These are phyloP conservation scores for Schizochytrium sp. DNA, from an alignment of 108 stramenopile species.

Conservation along the genomic window DNA sequence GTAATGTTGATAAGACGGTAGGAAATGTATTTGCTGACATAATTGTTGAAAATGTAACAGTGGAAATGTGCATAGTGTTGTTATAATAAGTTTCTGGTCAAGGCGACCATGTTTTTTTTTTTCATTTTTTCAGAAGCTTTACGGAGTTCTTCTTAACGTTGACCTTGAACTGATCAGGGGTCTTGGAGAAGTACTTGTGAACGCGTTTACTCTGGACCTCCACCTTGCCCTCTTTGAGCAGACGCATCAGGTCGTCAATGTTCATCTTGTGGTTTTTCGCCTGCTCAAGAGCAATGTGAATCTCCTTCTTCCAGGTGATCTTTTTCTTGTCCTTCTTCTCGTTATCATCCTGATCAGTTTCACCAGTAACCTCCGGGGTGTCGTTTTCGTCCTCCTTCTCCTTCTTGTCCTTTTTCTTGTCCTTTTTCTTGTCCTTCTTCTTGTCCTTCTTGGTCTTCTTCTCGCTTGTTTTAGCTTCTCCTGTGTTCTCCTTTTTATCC, in stretches of 20 bases:
- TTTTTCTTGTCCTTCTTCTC: background rate
- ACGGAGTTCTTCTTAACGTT: constrained; percentile 51
- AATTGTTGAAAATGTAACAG: too few species aligned
- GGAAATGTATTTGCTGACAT: too few species aligned
- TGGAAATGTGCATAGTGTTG: too few species aligned
- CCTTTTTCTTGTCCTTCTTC: background rate
- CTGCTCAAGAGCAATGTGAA: background rate
- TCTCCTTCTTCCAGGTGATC: background rate
- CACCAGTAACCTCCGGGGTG: background rate
- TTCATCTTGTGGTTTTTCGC: constrained; percentile 35
- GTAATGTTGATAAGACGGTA: too few species aligned
- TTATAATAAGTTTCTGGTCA: background rate
- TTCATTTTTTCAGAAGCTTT: background rate
- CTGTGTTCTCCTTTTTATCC: background rate
- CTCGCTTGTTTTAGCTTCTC: constrained; percentile 7
- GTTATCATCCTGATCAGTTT: background rate
- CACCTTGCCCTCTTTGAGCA: constrained; percentile 41
- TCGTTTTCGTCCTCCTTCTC: background rate
- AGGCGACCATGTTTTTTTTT: background rate
- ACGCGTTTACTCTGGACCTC: constrained; percentile 5
- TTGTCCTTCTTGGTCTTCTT: constrained; percentile 3
- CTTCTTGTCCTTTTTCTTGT: constrained; percentile 61
- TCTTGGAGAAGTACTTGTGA: constrained; percentile 45
- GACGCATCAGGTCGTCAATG: constrained; percentile 42
- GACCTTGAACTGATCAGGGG: background rate